These are phyloP conservation scores for Calonectria henricotiae DNA, from an alignment of 2,329 filamentous ascomycete species.

Conservation along the genomic window DNA sequence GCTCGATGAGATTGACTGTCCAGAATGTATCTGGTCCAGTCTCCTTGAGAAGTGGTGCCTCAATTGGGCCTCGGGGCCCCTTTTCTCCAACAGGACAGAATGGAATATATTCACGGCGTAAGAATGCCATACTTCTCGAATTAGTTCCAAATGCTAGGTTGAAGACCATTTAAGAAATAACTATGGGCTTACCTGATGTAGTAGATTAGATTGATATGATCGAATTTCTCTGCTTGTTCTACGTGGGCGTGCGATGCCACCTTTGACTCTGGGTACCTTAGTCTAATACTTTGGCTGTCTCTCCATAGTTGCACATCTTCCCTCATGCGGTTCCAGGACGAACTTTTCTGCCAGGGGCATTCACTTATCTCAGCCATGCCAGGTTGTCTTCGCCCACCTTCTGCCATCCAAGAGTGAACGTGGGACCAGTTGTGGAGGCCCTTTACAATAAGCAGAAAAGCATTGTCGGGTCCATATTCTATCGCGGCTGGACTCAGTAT, in stretches of 20 bases:
- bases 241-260: slow-evolving; percentile 48
- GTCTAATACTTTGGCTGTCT: slow-evolving; percentile 34
- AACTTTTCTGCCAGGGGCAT: slow-evolving; percentile 45
- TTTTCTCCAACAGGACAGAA: slow-evolving; percentile 49
- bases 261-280: slow-evolving; percentile 48
- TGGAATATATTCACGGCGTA: slow-evolving; percentile 48
- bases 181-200: slow-evolving; percentile 44
- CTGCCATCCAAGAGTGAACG: slow-evolving; percentile 48
- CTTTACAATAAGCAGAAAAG: slow-evolving; percentile 42
- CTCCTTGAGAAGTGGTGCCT: slow-evolving; percentile 46
- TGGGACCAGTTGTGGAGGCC: slow-evolving; percentile 49
- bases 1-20: slow-evolving; percentile 39
- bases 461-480: slow-evolving; percentile 36
- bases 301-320: slow-evolving; percentile 44
- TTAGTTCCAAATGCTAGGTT: not conserved
- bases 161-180: too few relatives aligned
- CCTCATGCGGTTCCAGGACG: slow-evolving; percentile 47
- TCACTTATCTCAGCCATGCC: slow-evolving; percentile 46
- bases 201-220: slow-evolving; percentile 50
- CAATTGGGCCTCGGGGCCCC: slow-evolving; percentile 47
- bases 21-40: slow-evolving; percentile 45
- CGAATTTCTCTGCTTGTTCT: slow-evolving; percentile 49
- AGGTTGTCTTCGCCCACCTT: slow-evolving; percentile 44
- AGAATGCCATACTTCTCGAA: slow-evolving; percentile 36
- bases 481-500: not conserved